Evolutionary conservation across 345 rosid genomes (phyloP).

Genomic region (Lepidium didymum): DNA sequence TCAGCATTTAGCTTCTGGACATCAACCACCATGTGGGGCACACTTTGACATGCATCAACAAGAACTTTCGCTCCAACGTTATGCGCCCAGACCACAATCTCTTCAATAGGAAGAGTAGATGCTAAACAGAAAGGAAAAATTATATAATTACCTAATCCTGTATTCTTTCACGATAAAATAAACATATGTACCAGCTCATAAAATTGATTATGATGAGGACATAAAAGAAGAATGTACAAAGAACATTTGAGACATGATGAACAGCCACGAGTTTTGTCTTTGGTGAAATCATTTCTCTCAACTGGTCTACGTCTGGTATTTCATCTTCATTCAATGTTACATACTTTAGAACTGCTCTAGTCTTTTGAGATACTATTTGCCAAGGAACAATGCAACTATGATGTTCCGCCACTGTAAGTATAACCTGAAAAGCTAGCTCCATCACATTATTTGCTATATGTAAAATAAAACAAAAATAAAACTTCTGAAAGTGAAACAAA

Average conservation of each 20-base stretch:
- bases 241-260: conserved; percentile 87
- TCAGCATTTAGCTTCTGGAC: conserved; percentile 75
- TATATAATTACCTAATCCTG: background rate
- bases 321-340: conserved; percentile 56
- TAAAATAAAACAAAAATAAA: background rate
- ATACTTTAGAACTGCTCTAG: conserved; percentile 71
- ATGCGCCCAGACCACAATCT: conserved; percentile 67
- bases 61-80: conserved; percentile 74
- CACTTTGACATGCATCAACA: conserved; percentile 96
- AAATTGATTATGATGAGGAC: background rate
- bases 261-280: conserved; percentile 75
- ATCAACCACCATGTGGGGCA: conserved; percentile 90
- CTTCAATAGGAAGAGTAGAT: conserved; percentile 72
- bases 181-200: background rate
- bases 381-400: conserved; percentile 97
- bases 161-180: background rate
- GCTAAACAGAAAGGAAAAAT: conserved; percentile 31
- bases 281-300: conserved; percentile 51
- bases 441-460: conserved; percentile 8
- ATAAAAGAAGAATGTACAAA: conserved; percentile 43
- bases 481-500: background rate
- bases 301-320: conserved; percentile 46
- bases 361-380: conserved; percentile 76
- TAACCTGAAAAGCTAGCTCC: conserved; percentile 42
- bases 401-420: conserved; percentile 79